Percentiles rank a stretch among this genome's conserved stretches.
Conservation (phyloP, 2,329 filamentous ascomycete genomes). For the Trichoderma breve region DNA sequence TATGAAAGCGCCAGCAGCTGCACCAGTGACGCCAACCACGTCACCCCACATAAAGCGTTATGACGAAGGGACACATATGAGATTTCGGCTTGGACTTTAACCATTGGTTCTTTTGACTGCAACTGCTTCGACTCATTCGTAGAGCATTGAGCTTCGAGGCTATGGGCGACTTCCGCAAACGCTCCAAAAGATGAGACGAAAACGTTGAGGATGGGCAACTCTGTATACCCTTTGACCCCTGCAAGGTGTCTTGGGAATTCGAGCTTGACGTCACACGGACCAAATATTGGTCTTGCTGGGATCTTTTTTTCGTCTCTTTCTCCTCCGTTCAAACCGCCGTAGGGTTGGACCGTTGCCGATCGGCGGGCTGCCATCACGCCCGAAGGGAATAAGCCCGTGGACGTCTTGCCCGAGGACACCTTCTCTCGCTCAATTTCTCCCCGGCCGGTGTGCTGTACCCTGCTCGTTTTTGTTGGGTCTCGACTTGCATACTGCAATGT, state of each 20-base stretch:
- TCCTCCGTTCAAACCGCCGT: background rate
- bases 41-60: conserved; percentile 5
- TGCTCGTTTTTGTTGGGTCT: background rate
- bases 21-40: conserved; percentile 12
- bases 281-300: background rate
- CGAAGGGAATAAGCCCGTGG: conserved; percentile 1
- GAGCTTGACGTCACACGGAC: conserved; percentile 9
- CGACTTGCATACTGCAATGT: background rate
- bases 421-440: background rate
- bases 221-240: background rate
- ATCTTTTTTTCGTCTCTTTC: background rate
- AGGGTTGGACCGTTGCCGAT: background rate
- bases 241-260: background rate
- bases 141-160: background rate
- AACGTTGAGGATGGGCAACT: background rate
- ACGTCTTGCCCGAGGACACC: background rate
- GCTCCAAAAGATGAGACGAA: background rate
- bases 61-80: background rate
- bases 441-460: background rate
- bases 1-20: conserved; percentile 1
- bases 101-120: background rate
- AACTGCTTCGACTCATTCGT: background rate
- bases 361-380: background rate
- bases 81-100: background rate
- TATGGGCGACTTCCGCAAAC: background rate